These are phyloP conservation scores for Endocarpon pusillum DNA, from an alignment of 495 filamentous ascomycete genomes.

Conservation along the genomic window DNA sequence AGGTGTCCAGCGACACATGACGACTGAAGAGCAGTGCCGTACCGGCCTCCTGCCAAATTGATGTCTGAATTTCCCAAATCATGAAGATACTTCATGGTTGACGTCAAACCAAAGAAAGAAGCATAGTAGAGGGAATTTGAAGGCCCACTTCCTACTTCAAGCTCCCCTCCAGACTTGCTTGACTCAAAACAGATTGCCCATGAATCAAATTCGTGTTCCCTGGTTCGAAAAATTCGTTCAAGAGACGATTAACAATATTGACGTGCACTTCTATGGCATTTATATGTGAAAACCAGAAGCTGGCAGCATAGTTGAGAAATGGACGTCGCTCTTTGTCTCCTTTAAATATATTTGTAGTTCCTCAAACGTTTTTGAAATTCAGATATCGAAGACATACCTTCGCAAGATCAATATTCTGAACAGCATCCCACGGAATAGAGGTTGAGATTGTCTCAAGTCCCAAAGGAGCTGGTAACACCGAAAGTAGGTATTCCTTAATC, in stretches of 20 bases:
- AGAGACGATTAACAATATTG: background rate
- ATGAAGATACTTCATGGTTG: background rate
- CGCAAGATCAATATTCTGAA: background rate
- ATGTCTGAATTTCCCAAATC: background rate
- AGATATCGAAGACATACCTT: background rate
- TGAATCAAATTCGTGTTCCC: background rate
- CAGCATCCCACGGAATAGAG: background rate
- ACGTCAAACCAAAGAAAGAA: background rate
- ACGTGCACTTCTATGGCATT: background rate
- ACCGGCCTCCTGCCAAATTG: background rate
- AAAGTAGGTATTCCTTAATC: background rate
- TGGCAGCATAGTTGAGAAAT: background rate
- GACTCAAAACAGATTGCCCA: background rate
- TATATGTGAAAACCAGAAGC: background rate
- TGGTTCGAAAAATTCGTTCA: background rate
- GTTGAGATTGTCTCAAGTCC: background rate
- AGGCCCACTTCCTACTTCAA: background rate
- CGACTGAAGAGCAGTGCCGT: background rate
- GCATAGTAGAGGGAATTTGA: background rate
- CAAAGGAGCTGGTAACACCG: background rate
- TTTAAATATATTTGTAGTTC: background rate
- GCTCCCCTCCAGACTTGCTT: background rate
- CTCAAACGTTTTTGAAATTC: background rate
- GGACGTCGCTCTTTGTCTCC: background rate
- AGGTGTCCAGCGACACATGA: background rate